phyloP scores from a whole-genome alignment of 2,329 filamentous ascomycete genomes.

The Cladosporium sp. region DNA sequence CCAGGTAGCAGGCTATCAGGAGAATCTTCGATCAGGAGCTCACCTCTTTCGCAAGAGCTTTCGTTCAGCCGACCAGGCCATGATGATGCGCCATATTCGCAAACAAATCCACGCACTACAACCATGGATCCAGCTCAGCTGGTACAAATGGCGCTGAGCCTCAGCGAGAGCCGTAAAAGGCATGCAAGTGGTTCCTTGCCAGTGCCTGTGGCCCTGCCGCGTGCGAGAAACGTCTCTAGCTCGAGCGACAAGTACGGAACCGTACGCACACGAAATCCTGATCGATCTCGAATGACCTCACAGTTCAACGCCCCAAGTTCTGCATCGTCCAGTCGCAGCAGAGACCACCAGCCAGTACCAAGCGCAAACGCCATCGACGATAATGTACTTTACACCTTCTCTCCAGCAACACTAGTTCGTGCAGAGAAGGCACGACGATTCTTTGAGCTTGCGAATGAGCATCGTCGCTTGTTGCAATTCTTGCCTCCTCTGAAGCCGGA shows the following conservation, averaged over 20 bases:
- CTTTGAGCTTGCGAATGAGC: conserved; percentile 81
- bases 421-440: conserved; percentile 80
- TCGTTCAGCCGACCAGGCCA: conserved; percentile 11
- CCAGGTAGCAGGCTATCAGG: conserved; percentile 17
- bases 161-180: conserved; percentile 73
- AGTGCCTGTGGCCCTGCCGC: conserved; percentile 35
- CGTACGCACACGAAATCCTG: conserved; percentile 25
- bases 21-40: conserved; percentile 26
- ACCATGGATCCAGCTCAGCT: conserved; percentile 82
- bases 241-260: conserved; percentile 19
- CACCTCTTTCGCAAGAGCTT: conserved; percentile 26
- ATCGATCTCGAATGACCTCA: background rate
- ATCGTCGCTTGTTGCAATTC: conserved; percentile 72
- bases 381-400: conserved; percentile 64
- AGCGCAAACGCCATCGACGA: conserved; percentile 7
- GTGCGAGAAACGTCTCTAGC: conserved; percentile 4
- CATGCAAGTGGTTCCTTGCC: conserved; percentile 57
- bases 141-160: conserved; percentile 82
- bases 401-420: conserved; percentile 72
- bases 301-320: conserved; percentile 4
- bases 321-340: background rate
- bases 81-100: background rate
- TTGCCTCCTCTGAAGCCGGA: conserved; percentile 67
- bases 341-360: background rate
- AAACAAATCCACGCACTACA: conserved; percentile 28